These are phyloP conservation scores for Phyllosticta capitalensis DNA, from an alignment of 2,329 filamentous ascomycete species.

Conservation along the genomic window DNA sequence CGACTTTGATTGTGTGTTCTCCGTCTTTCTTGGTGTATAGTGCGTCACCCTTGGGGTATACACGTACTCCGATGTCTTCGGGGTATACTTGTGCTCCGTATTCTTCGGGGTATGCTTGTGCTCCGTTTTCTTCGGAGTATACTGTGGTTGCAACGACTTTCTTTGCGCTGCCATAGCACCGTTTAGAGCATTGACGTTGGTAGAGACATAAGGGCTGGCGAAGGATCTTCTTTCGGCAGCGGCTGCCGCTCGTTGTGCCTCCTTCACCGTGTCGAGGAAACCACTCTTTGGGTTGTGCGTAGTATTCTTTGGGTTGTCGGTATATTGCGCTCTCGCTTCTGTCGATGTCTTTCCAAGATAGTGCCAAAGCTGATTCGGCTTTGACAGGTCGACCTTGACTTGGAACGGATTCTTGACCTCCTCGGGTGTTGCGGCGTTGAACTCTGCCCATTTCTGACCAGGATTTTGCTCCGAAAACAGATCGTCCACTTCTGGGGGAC, in stretches of 20 bases:
- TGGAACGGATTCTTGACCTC: conserved; percentile 38
- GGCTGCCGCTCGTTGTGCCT: conserved; percentile 21
- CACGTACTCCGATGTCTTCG: conserved; percentile 9
- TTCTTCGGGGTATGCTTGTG: conserved; percentile 6
- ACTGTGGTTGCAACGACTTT: conserved; percentile 5
- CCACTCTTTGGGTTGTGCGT: conserved; percentile 60
- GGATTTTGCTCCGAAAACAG: conserved; percentile 38
- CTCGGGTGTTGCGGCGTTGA: conserved; percentile 46
- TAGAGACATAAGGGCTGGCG: background rate
- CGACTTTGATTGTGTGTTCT: background rate
- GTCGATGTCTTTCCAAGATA: conserved; percentile 82
- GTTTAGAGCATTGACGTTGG: conserved; percentile 9
- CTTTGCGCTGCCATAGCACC: conserved; percentile 10
- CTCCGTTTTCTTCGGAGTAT: conserved; percentile 4
- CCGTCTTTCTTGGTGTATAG: conserved; percentile 1
- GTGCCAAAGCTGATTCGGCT: conserved; percentile 72
- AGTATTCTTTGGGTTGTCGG: conserved; percentile 58
- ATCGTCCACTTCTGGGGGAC: conserved; percentile 38
- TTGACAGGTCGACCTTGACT: conserved; percentile 60
- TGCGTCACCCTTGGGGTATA: conserved; percentile 1
- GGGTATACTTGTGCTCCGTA: conserved; percentile 5
- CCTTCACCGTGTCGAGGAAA: conserved; percentile 58
- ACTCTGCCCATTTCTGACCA: conserved; percentile 52
- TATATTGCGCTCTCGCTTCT: conserved; percentile 84
- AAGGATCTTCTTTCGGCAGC: background rate